Percentiles rank a stretch among this genome's conserved stretches.
Evolutionary conservation across 2,329 filamentous ascomycete genomes (phyloP).

Genomic region (Penicillium glabrum): DNA sequence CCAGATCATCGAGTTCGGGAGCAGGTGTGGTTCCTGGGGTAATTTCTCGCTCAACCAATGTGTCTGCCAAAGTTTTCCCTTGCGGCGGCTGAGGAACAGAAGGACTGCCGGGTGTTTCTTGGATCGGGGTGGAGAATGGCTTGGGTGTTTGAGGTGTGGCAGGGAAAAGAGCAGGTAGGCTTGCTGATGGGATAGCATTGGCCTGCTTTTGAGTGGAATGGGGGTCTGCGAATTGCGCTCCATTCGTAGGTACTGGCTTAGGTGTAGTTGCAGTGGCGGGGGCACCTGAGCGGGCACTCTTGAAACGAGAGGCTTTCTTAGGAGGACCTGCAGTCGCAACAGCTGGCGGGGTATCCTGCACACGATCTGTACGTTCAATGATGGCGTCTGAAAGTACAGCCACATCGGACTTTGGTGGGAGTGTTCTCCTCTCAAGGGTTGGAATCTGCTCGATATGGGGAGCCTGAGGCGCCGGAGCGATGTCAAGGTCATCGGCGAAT

Average conservation of each 20-base stretch:
- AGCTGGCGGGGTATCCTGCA: constrained; percentile 14
- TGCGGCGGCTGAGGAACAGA: constrained; percentile 37
- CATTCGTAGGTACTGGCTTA: constrained; percentile 13
- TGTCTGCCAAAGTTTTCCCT: constrained; percentile 59
- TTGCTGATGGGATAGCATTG: constrained; percentile 18
- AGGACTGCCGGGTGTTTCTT: constrained; percentile 20
- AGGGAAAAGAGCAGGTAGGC: constrained; percentile 38
- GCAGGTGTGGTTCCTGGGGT: constrained; percentile 30
- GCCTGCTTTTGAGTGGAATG: constrained; percentile 22
- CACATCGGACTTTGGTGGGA: constrained; percentile 29
- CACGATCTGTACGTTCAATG: constrained; percentile 40
- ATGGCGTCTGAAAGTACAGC: constrained; percentile 44
- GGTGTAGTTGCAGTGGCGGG: not conserved
- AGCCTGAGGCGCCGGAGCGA: constrained; percentile 55
- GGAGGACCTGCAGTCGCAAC: constrained; percentile 21
- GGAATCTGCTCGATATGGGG: constrained; percentile 10
- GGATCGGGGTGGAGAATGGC: constrained; percentile 40
- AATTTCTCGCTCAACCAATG: constrained; percentile 53
- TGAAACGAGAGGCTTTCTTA: constrained; percentile 48
- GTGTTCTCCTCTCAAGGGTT: constrained; percentile 25
- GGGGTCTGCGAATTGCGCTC: constrained; percentile 17
- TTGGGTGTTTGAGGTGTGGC: constrained; percentile 38
- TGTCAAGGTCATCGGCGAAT: constrained; percentile 74
- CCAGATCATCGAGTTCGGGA: constrained; percentile 64
- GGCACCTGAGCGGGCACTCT: constrained; percentile 32